Percentiles rank a stretch among this genome's conserved stretches.
These are phyloP conservation scores for Ophiocordyceps camponoti-saundersi DNA, from an alignment of 2,329 filamentous ascomycete species.

Conservation along the genomic window DNA sequence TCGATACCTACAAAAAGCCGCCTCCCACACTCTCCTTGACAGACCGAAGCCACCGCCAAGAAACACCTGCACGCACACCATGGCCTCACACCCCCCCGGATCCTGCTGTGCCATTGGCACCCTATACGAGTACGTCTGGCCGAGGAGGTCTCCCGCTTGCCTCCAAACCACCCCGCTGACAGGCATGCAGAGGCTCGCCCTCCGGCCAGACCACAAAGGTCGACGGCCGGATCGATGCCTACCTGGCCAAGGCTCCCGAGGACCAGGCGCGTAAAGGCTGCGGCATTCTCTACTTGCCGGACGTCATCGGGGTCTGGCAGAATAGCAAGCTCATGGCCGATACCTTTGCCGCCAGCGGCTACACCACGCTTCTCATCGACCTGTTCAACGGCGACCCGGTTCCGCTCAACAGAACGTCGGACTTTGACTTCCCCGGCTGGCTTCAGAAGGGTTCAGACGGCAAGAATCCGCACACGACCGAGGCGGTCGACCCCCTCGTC, in stretches of 20 bases:
- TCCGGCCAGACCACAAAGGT: constrained; percentile 29
- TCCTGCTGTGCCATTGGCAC: constrained; percentile 35
- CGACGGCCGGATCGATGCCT: constrained; percentile 23
- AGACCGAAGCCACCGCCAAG: no score
- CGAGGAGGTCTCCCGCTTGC: background rate
- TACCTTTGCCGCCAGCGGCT: constrained; percentile 18
- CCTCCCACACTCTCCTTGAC: background rate
- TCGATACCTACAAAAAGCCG: background rate
- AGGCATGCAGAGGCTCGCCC: constrained; percentile 24
- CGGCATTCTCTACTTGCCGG: constrained; percentile 19
- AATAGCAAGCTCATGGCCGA: constrained; percentile 26
- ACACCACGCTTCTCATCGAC: constrained; percentile 20
- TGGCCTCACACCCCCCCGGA: constrained; percentile 36
- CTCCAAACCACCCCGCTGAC: background rate
- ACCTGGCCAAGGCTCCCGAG: constrained; percentile 28
- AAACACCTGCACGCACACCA: constrained; percentile 7
- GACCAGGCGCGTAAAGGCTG: constrained; percentile 9
- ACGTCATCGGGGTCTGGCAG: constrained; percentile 20
- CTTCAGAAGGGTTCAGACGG: constrained; percentile 24
- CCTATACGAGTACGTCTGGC: constrained; percentile 31
- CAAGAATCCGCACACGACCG: constrained; percentile 24
- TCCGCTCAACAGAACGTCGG: constrained; percentile 8
- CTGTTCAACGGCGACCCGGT: constrained; percentile 20
- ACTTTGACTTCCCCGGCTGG: constrained; percentile 16
- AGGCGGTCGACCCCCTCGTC: constrained; percentile 16